Evolutionary conservation across 2,329 filamentous ascomycete genomes (phyloP), one percentile per base, ranked within the genome.

Genomic region (Parastagonospora avenae): DNA sequence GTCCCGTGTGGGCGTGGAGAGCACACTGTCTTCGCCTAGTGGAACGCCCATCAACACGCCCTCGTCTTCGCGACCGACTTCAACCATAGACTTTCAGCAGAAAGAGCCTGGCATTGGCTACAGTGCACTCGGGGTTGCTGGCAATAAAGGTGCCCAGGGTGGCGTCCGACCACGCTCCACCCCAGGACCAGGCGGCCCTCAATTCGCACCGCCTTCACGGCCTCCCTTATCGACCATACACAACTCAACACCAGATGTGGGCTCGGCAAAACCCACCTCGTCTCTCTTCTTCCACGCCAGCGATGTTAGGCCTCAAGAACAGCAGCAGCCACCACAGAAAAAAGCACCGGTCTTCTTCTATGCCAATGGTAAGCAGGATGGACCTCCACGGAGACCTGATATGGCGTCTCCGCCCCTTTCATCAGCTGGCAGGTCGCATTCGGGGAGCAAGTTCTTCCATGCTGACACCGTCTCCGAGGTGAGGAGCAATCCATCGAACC

Each of bases 251-350:
- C 52, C 63, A 53, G 71, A 72, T 19, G 30, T 48, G 3, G 64
- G 59, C 24, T 57, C 54, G 11, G 46, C 57, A 10, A 59, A 60
- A 39, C 71, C 68, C 39, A 65, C 67, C 32, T 74, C 75, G 15
- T 75, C 87, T 46, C 93, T 91, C 77, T 97, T 97, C 81, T 97
- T 99, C 72, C 92, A 95, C 71, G 94, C 92, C 27, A 91, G 87
- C 70, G 91, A 96, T 62, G 89, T 83, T 33, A 50, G 71, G 64
- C 55, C 63, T 36, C 71, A 71, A 51, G 72, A 72, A 50, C 70
- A 70, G 19, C 19, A 35, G 55, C 67, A 66, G 19, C 56, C 59
- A 57, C 46, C 59, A 10, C 62, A 60, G 19, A 77, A 75, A 70
- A 83, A 81, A 60, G 69, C 74, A 32, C 69, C 77, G 4, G 70